These are phyloP conservation scores for Chrysosporium queenslandicum DNA, from an alignment of 2,329 filamentous ascomycete genomes.

Conservation along the genomic window DNA sequence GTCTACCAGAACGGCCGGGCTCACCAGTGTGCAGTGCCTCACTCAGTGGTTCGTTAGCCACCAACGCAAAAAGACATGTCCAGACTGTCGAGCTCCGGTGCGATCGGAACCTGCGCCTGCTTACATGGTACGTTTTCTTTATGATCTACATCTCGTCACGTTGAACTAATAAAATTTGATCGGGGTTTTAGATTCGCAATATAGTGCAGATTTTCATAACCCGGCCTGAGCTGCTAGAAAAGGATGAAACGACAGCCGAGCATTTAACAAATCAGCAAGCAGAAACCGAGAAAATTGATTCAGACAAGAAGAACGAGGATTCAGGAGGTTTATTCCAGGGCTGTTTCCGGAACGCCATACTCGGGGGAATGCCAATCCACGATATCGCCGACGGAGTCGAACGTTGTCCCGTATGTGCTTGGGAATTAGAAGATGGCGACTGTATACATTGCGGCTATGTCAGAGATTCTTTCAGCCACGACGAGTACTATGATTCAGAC, in stretches of 20 bases:
- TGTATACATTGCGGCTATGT: constrained; percentile 49
- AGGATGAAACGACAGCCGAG: constrained; percentile 53
- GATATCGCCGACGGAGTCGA: constrained; percentile 52
- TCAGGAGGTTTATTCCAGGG: constrained; percentile 54
- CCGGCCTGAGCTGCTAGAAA: constrained; percentile 51
- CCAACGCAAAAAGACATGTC: constrained; percentile 54
- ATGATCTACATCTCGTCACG: not conserved
- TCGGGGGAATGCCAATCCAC: constrained; percentile 36
- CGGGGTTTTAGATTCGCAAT: constrained; percentile 46
- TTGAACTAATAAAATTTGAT: not conserved
- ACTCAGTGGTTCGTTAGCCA: constrained; percentile 47
- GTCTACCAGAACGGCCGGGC: not conserved
- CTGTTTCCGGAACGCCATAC: constrained; percentile 38
- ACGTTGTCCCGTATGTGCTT: constrained; percentile 52
- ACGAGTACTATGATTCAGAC: constrained; percentile 30
- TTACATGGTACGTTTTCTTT: constrained; percentile 43
- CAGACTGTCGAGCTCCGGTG: constrained; percentile 54
- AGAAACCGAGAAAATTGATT: constrained; percentile 50
- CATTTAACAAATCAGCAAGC: constrained; percentile 49
- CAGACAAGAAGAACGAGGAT: constrained; percentile 48
- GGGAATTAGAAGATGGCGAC: constrained; percentile 53
- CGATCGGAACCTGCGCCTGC: constrained; percentile 52
- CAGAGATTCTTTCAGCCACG: constrained; percentile 38
- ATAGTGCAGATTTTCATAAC: constrained; percentile 54
- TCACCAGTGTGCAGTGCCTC: constrained; percentile 39